phyloP scores from a whole-genome alignment of 1,139 yeast genomes.

The Saccharomycopsis crataegensis region DNA sequence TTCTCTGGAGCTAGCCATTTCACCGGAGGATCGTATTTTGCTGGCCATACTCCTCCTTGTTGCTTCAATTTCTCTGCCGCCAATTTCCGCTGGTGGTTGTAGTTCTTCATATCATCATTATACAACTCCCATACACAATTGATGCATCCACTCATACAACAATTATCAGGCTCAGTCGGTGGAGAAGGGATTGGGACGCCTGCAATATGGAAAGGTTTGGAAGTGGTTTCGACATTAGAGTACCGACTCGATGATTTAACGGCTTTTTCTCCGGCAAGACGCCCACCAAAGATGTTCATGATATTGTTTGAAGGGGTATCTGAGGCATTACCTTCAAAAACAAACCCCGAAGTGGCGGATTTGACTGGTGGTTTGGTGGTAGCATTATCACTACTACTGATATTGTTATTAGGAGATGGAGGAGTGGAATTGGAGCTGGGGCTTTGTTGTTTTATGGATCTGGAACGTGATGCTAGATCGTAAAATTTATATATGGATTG shows the following conservation, averaged over 20 bases:
- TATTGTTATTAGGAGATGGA: too few species aligned
- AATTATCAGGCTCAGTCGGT: constrained; percentile 88
- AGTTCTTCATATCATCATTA: constrained; percentile 79
- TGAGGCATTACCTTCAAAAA: constrained; percentile 42
- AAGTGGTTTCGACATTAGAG: constrained; percentile 27
- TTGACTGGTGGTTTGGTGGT: too few species aligned
- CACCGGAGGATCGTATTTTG: constrained; percentile 69
- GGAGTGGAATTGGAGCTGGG: too few species aligned
- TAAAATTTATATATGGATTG: too few species aligned
- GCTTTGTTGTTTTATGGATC: too few species aligned
- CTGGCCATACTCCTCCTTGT: constrained; percentile 67
- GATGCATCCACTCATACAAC: constrained; percentile 96
- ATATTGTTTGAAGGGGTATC: constrained; percentile 29
- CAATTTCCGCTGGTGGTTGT: constrained; percentile 52
- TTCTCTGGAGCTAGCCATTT: constrained; percentile 31
- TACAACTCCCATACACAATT: constrained; percentile 95
- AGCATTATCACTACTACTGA: too few species aligned
- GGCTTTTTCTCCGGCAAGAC: constrained; percentile 49
- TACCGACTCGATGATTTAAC: constrained; percentile 38
- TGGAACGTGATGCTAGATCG: too few species aligned
- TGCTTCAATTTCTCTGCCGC: constrained; percentile 54
- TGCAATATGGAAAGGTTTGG: constrained; percentile 41
- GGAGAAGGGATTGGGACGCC: constrained; percentile 68
- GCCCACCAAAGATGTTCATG: constrained; percentile 48
- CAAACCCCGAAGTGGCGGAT: constrained; percentile 3